Base-by-base conservation (phyloP, 352 stramenopile genomes). In the Phytophthora quininea region DNA sequence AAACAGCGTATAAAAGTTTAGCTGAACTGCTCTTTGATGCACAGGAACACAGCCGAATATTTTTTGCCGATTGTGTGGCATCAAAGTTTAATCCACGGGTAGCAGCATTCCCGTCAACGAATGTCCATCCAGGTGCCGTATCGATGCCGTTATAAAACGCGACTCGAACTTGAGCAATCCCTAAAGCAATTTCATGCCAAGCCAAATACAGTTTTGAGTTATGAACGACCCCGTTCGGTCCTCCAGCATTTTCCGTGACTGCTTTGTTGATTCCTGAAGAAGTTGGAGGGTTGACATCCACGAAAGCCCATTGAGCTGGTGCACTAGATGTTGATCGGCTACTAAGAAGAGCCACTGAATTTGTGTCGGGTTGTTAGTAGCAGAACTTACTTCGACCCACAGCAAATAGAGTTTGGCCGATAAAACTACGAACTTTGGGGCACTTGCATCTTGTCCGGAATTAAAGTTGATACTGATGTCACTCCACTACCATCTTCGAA, bases 61-160 rank as follows among this genome's bases (percentile, higher is more conserved):
- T 78, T 6, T 73, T 64, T 3, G 80, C 82, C 0, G 67, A 54
- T 9, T 70, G 77, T 7, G 74, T 32, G 2, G 47, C 32, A 0
- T 64, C 77, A 10, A 76, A 87, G 53, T 91, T 90, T 4, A 90
- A 47, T 0, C 82, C 78, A 51, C 55, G 62, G 0, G 60, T 32
- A 1, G 60, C 74, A 5, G 54, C 50, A 15, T 88, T 91, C 0
- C 79, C 85, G 40, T 91, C 85, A 12, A 88, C 68, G 71, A 90
- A 91, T 0, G 52, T 54, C 85, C 85, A 93, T 1, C 37, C 46
- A 4, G 79, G 80, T 1, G 70, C n/a, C 3, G 58, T 33, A 42
- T 88, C 71, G 4, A 82, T 51, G 0, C 78, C 64, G 55, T 85
- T 89, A 38, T 73, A 93, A 15, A 91, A 67, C 0, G 74, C 73